Percentiles rank a stretch among this genome's conserved stretches.
These are phyloP conservation scores for Sporodiniella umbellata DNA, from an alignment of 371 early-diverging fungal species.

Conservation along the genomic window DNA sequence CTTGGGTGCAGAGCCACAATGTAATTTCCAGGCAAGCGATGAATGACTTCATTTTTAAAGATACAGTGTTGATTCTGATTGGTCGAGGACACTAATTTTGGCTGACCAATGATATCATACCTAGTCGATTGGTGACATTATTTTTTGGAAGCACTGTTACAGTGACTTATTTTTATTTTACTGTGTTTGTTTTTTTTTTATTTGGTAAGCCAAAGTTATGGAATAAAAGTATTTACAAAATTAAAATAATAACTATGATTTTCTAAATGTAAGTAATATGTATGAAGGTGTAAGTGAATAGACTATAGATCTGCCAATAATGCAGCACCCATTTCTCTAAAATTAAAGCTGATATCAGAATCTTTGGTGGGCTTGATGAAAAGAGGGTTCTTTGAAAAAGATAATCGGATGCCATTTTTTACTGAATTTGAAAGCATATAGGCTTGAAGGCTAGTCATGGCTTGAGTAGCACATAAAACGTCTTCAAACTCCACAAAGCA, in stretches of 20 bases:
- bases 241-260: no score
- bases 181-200: neutral
- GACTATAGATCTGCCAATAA: constrained; percentile 17
- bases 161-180: no score
- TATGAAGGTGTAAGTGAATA: neutral
- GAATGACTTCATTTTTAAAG: constrained; percentile 1
- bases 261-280: neutral
- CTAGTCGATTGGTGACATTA: no score
- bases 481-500: constrained; percentile 92
- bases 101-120: no score
- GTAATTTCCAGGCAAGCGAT: neutral
- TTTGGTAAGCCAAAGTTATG: neutral
- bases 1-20: neutral
- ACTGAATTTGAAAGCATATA: constrained; percentile 75
- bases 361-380: constrained; percentile 1
- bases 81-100: neutral
- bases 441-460: constrained; percentile 81
- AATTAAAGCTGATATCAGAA: constrained; percentile 8
- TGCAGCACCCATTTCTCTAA: constrained; percentile 27
- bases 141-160: no score
- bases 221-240: no score
- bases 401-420: constrained; percentile 89
- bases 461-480: constrained; percentile 81
- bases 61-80: constrained; percentile 4
- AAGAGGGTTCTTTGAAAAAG: constrained; percentile 94